Base-by-base conservation (phyloP, 164 flowering plant species). In the Amborella trichopoda region DNA sequence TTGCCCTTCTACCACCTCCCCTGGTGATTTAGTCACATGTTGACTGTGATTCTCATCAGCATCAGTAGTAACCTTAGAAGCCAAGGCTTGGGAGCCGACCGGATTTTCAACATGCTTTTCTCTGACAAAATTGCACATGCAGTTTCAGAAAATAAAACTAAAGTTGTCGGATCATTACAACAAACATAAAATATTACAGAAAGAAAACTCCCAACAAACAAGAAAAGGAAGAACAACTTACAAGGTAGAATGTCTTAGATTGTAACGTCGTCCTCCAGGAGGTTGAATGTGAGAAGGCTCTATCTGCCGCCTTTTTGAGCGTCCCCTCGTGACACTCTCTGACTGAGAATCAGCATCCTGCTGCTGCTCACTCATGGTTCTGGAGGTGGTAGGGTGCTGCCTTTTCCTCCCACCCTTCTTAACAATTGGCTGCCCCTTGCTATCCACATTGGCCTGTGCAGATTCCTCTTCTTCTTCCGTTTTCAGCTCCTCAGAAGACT, bases 171-270 rank as follows among this genome's bases (percentile, higher is more conserved):
- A 1, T 32, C n/a, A n/a, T 32, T 10, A n/a, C 36, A 1, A 10
- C 36, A n/a, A 32, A 32, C 36, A 32, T 32, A n/a, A 32, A 32
- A 10, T 10, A n/a, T 32, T 11, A 10, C 36, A 11, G 36, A 10
- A n/a, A 10, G 2, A 32, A 11, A 32, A n/a, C 36, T 10, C n/a
- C 36, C 36, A 10, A 21, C 27, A 24, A 3, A 20, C 6, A 13
- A 4, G 36, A 32, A n/a, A 32, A n/a, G n/a, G 36, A n/a, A 10
- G 36, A 14, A 17, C 5, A 46, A 72, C 83, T 71, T 69, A 93
- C 96, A 39, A 63, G 58, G 66, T 80, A 22, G 63, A 74, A 26
- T 67, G 77, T 60, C 96, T 72, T 36, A 93, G 82, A 63, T 93
- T 80, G 66, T 93, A 93, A 24, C 94, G 77, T 18, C 30, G 66